Evolutionary conservation across 164 flowering plant genomes (phyloP), one percentile per base, ranked within the genome.

Genomic region (Annona squamosa): DNA sequence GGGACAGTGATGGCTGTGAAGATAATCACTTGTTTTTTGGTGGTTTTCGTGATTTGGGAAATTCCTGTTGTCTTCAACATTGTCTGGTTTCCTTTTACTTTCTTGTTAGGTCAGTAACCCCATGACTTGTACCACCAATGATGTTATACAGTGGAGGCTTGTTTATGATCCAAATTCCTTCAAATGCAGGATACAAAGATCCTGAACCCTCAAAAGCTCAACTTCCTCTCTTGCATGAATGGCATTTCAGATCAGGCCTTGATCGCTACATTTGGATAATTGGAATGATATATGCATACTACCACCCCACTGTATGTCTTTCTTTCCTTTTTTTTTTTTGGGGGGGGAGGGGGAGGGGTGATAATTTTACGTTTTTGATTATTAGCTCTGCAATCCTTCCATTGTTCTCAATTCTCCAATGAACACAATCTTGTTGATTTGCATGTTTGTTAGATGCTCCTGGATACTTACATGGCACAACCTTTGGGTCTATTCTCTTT

Each of bases 161-260:
- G 57, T 43, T 57, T 37, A 47, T 48, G 68, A 37, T 17, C 71
- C 62, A 67, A 17, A 13, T 65, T 73, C 43, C 75, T 71, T 63
- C 69, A 66, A 41, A 37, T 83, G 79, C 87, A 82, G 83, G 85
- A 13, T 80, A 80, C 71, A 74, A 85, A 5, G 94, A 95, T 80
- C 80, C 87, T 72, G 97, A 94, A 83, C 99, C 98, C 68, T 88
- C 87, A 75, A 93, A 95, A 79, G 85, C 85, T 48, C 86, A 85
- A 70, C 85, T 91, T 17, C 87, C 97, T 64, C 89, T 83, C n/a
- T 78, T 95, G 76, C 94, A 93, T 78, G 99, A 95, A 78, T 95
- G 99, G 99, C 93, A 90, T 76, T 95, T 95, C 80, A 85, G 99
- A 87, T 95, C 99, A 64, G 99, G 99, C 74, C 94, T 95, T 76